phyloP scores from a whole-genome alignment of 2,329 filamentous ascomycete genomes.

The Diaporthe batatas region DNA sequence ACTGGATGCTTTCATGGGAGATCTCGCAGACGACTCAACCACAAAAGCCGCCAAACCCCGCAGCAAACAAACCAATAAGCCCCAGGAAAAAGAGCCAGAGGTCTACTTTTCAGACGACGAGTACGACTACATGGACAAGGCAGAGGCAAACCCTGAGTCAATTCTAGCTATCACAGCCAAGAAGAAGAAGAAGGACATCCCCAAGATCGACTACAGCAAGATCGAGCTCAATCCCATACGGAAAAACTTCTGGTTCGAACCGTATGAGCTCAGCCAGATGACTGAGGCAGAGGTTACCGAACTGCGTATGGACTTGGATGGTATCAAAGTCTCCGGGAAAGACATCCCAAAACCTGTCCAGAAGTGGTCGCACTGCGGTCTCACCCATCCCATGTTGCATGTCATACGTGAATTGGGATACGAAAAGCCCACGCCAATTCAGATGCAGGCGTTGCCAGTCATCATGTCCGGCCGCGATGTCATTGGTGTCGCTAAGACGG shows the following conservation, averaged over 20 bases:
- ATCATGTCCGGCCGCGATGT: constrained; percentile 98
- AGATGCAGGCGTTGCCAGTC: constrained; percentile 92
- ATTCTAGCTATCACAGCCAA: constrained; percentile 69
- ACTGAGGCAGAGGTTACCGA: constrained; percentile 86
- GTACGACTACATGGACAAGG: constrained; percentile 65
- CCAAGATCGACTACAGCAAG: constrained; percentile 87
- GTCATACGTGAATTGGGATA: constrained; percentile 86
- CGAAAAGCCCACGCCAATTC: constrained; percentile 91
- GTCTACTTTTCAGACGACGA: constrained; percentile 93
- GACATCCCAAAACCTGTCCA: constrained; percentile 93
- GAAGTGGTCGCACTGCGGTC: constrained; percentile 96
- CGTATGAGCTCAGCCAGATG: constrained; percentile 84
- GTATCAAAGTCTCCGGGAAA: constrained; percentile 91
- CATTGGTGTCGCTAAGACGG: constrained; percentile 96
- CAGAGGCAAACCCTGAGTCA: constrained; percentile 61
- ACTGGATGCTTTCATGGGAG: constrained; percentile 96
- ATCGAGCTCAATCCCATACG: constrained; percentile 87
- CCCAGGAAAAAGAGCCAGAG: constrained; percentile 77
- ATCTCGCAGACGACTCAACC: constrained; percentile 66
- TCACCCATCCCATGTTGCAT: constrained; percentile 88
- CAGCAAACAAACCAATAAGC: constrained; percentile 56
- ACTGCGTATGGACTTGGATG: constrained; percentile 88
- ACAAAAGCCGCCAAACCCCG: constrained; percentile 43
- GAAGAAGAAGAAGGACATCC: constrained; percentile 97
- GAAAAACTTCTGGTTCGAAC: constrained; percentile 96